Evolutionary conservation across 2,329 filamentous ascomycete genomes (phyloP).

Genomic region (Alternaria dauci): DNA sequence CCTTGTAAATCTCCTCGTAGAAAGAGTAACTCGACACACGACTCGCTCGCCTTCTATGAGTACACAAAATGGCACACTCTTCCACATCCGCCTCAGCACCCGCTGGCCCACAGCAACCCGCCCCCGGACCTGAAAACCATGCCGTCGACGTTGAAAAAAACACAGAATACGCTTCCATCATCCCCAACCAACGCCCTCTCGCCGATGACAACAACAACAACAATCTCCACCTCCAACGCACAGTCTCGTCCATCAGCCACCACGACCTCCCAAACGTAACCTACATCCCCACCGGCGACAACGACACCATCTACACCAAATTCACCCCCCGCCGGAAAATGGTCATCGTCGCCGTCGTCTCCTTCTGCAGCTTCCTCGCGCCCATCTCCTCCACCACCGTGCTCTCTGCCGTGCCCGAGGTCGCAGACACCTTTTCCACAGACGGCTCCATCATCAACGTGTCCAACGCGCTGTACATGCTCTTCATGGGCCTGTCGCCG

Average conservation of each 20-base stretch:
- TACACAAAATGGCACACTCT: constrained; percentile 39
- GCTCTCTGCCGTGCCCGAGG: constrained; percentile 76
- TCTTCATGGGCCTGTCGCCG: constrained; percentile 71
- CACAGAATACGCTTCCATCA: constrained; percentile 40
- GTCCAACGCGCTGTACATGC: constrained; percentile 77
- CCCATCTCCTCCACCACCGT: constrained; percentile 79
- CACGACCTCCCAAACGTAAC: constrained; percentile 43
- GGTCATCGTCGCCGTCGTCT: constrained; percentile 72
- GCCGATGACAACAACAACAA: constrained; percentile 18
- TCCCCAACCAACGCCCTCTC: constrained; percentile 23
- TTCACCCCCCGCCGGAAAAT: constrained; percentile 70
- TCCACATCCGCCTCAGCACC: constrained; percentile 31
- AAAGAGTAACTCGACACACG: neutral
- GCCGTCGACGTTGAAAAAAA: constrained; percentile 34
- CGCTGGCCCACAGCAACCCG: constrained; percentile 12
- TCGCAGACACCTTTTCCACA: constrained; percentile 70
- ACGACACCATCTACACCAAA: constrained; percentile 69
- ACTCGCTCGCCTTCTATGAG: constrained; percentile 34
- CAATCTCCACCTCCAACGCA: constrained; percentile 41
- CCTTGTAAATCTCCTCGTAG: neutral
- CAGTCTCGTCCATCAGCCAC: constrained; percentile 42
- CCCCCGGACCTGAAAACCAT: constrained; percentile 34
- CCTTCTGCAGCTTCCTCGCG: constrained; percentile 78
- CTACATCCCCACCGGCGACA: constrained; percentile 41
- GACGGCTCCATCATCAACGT: constrained; percentile 75